phyloP scores from a whole-genome alignment of 768 basidiomycete species.

The Boletus subparvulus region DNA sequence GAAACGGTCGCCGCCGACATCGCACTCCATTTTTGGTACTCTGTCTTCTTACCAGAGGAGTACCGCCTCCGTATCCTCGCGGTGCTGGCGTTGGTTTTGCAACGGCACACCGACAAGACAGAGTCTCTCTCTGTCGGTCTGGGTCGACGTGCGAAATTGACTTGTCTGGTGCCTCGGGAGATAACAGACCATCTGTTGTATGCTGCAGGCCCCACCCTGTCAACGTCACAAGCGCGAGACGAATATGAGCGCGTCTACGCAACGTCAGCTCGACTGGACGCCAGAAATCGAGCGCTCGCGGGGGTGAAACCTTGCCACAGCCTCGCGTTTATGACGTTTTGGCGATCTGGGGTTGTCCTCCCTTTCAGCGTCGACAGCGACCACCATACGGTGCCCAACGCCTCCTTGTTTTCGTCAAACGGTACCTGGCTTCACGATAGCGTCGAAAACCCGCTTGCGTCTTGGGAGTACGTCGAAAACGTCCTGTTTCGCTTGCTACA shows the following conservation, averaged over 20 bases:
- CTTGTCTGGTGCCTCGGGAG: conserved; percentile 22
- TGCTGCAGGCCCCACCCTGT: conserved; percentile 23
- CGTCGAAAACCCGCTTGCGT: conserved; percentile 41
- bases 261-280: conserved; percentile 39
- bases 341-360: conserved; percentile 42
- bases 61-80: conserved; percentile 28
- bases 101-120: conserved; percentile 12
- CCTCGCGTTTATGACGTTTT: conserved; percentile 39
- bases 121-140: conserved; percentile 12
- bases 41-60: conserved; percentile 37
- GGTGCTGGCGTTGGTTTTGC: conserved; percentile 14
- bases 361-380: conserved; percentile 42
- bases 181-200: conserved; percentile 32
- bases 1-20: conserved; percentile 38
- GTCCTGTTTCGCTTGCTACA: neutral
- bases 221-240: conserved; percentile 21
- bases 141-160: conserved; percentile 18
- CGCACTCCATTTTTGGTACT: conserved; percentile 50
- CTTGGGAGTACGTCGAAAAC: conserved; percentile 44
- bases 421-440: conserved; percentile 43
- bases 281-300: conserved; percentile 39
- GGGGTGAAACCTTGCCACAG: conserved; percentile 43
- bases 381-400: conserved; percentile 40
- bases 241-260: conserved; percentile 32
- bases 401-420: conserved; percentile 43